phyloP scores from a whole-genome alignment of 2,329 filamentous ascomycete species.

The Pseudogymnoascus sp. region DNA sequence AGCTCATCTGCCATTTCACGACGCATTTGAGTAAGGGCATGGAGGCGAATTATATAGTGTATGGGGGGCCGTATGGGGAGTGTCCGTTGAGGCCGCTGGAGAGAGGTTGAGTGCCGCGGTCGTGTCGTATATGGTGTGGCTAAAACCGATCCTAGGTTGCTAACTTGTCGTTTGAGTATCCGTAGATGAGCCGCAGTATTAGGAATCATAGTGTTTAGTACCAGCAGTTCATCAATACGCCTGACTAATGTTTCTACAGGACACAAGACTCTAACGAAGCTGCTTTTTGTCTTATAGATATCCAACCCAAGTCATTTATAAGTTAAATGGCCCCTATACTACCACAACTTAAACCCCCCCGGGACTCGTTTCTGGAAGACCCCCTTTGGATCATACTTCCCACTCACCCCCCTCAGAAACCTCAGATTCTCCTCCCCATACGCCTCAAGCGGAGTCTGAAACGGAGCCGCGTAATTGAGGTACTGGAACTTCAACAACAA shows the following conservation, averaged over 20 bases:
- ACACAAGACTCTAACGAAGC: not conserved
- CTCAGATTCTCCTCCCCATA: conserved; percentile 12
- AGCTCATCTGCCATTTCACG: conserved; percentile 10
- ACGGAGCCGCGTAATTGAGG: conserved; percentile 11
- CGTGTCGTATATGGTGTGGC: no score
- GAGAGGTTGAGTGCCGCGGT: not conserved
- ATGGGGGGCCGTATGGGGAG: not conserved
- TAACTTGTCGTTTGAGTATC: not conserved
- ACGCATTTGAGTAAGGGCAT: conserved; percentile 11
- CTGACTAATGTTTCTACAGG: not conserved
- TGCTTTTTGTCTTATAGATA: not conserved
- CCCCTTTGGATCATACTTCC: conserved; percentile 22
- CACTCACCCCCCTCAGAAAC: conserved; percentile 18
- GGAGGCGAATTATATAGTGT: not conserved
- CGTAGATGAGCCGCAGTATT: not conserved
- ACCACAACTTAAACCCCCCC: conserved; percentile 22
- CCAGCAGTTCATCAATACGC: not conserved
- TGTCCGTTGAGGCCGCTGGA: not conserved
- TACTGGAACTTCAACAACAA: conserved; percentile 11
- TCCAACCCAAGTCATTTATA: not conserved
- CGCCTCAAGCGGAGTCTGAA: not conserved
- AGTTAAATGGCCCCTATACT: not conserved
- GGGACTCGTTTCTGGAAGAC: conserved; percentile 24
- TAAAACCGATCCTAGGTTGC: not conserved
- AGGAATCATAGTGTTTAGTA: not conserved